Evolutionary conservation across 2,329 filamentous ascomycete species (phyloP).

Genomic region (Pyrenophora graminea): DNA sequence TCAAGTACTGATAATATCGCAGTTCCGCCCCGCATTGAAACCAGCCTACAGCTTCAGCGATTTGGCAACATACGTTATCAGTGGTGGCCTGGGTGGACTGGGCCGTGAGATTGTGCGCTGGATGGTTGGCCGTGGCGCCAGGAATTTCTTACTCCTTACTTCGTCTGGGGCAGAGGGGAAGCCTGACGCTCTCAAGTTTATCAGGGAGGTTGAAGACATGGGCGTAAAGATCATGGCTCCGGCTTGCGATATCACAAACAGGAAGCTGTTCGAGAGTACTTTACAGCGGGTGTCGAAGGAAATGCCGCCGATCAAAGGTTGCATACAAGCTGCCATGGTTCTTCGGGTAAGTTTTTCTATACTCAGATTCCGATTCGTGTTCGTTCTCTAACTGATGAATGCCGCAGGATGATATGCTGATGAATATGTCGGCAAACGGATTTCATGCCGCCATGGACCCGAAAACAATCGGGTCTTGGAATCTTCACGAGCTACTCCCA

Average conservation of each 20-base stretch:
- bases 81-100: slow-evolving; percentile 35
- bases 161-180: slow-evolving; percentile 22
- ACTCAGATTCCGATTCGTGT: too few relatives aligned
- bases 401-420: slow-evolving; percentile 7
- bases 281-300: slow-evolving; percentile 5
- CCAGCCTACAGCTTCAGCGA: slow-evolving; percentile 3
- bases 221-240: slow-evolving; percentile 21
- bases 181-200: slow-evolving; percentile 17
- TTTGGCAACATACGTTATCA: slow-evolving; percentile 30
- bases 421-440: slow-evolving; percentile 5
- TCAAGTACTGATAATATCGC: neutral
- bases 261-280: slow-evolving; percentile 15
- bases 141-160: slow-evolving; percentile 25
- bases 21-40: neutral
- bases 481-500: slow-evolving; percentile 23
- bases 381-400: too few relatives aligned
- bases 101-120: slow-evolving; percentile 32
- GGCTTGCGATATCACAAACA: slow-evolving; percentile 23
- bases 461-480: slow-evolving; percentile 22
- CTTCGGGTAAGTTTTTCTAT: too few relatives aligned
- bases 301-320: slow-evolving; percentile 22
- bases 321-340: slow-evolving; percentile 23
- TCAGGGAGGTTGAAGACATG: slow-evolving; percentile 16
- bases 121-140: slow-evolving; percentile 33
- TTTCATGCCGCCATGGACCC: slow-evolving; percentile 2